Base-by-base conservation (phyloP, 177 flowering plant species). In the Vitis hybrid region DNA sequence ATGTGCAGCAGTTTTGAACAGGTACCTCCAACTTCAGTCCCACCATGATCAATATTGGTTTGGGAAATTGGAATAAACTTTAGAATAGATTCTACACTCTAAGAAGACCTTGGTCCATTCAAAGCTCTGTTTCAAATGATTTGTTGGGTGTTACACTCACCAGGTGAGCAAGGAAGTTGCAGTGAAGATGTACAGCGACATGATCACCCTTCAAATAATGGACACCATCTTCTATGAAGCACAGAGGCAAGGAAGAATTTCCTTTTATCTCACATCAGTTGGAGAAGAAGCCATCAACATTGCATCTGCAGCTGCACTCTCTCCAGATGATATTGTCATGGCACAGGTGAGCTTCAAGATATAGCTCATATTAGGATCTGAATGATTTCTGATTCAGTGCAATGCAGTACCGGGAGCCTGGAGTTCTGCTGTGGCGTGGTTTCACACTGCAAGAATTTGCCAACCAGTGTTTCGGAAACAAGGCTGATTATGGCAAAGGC, bases 251-350 rank as follows among this genome's bases (percentile, higher is more conserved):
- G 98, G 98, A 69, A 83, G 98, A 77, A 79, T 94, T 65, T 92
- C 97, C 14, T 94, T 94, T 66, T 94, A 94, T 59, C 11, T 87
- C 3, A 92, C 97, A 40, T 62, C 93, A 40, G 67, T 11, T 16
- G 98, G 98, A 8, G 98, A 94, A 81, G 98, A 93, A 71, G 98
- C 94, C 46, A 81, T 93, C 59, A 90, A 78, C 78, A 82, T 91
- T 64, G 96, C 90, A 48, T 89, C 98, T 2, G 96, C 98, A 1
- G 98, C 98, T 58, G 97, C 97, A 6, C 91, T 94, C 50, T 62
- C 74, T 12, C 18, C 72, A 3, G 81, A 88, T 49, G 98, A 94
- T 67, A 27, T 90, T 46, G 62, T 91, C 62, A 81, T 92, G 56
- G 83, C 96, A 66, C 98, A 92, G 93, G 96, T 92, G 52, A 27